Conservation (phyloP, 805 yeast genomes). For the Lipomyces yamadae region DNA sequence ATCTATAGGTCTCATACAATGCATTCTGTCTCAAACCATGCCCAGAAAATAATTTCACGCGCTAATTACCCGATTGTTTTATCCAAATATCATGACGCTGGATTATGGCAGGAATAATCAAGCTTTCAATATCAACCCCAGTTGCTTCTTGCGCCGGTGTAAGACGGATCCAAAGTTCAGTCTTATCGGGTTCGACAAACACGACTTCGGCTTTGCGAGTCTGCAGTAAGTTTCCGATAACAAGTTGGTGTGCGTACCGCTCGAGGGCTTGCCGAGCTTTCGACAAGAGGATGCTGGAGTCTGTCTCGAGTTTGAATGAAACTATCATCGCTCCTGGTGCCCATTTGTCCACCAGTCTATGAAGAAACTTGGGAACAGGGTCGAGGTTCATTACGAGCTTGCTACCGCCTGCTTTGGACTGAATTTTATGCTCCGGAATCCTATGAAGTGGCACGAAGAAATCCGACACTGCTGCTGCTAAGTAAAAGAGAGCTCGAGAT, state of each 20-base stretch:
- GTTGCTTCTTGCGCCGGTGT: constrained; percentile 49
- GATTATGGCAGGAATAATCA: constrained; percentile 79
- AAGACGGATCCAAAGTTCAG: constrained; percentile 46
- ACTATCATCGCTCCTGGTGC: constrained; percentile 94
- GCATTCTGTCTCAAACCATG: neutral
- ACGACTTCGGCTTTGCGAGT: constrained; percentile 87
- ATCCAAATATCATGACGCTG: constrained; percentile 70
- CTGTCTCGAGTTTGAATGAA: constrained; percentile 93
- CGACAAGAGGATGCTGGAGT: constrained; percentile 64
- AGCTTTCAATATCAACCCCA: constrained; percentile 70
- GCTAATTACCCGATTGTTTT: neutral
- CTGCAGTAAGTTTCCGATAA: constrained; percentile 89
- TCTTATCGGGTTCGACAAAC: constrained; percentile 64
- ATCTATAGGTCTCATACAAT: neutral
- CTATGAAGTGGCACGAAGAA: constrained; percentile 87
- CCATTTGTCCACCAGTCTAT: constrained; percentile 89
- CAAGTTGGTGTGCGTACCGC: constrained; percentile 89
- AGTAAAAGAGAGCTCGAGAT: constrained; percentile 69
- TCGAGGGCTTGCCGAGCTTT: constrained; percentile 81
- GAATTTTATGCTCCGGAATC: constrained; percentile 93
- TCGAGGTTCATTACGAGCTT: constrained; percentile 83
- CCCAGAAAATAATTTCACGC: neutral
- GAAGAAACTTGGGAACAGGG: constrained; percentile 93
- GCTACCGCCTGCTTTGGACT: constrained; percentile 71
- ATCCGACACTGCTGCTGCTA: constrained; percentile 98